Evolutionary conservation across 1,284 basidiomycete genomes (phyloP).

Genomic region (Sphagnurus paluster): DNA sequence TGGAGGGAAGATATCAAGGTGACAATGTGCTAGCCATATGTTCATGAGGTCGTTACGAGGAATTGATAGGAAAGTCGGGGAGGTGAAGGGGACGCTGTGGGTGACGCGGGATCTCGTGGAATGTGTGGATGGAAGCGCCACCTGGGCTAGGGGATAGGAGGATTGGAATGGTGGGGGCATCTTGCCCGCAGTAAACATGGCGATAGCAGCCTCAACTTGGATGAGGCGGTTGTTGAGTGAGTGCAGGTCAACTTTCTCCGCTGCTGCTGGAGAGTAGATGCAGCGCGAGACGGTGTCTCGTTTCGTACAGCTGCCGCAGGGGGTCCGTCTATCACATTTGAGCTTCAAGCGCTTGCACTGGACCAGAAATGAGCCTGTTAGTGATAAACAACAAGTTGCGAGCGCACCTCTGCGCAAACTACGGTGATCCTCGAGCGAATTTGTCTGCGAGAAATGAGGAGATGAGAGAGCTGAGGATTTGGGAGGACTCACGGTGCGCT

Average conservation of each 20-base stretch:
- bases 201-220: slow-evolving; percentile 50
- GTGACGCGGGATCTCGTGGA: slow-evolving; percentile 22
- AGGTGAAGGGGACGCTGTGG: slow-evolving; percentile 30
- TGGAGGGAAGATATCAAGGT: slow-evolving; percentile 17
- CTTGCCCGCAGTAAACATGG: slow-evolving; percentile 47
- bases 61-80: slow-evolving; percentile 53
- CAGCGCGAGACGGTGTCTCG: slow-evolving; percentile 73
- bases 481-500: slow-evolving; percentile 27
- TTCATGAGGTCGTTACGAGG: slow-evolving; percentile 55
- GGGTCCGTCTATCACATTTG: slow-evolving; percentile 74
- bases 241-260: slow-evolving; percentile 82
- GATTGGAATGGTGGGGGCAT: slow-evolving; percentile 37
- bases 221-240: slow-evolving; percentile 77
- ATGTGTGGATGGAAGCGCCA: slow-evolving; percentile 14
- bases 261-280: slow-evolving; percentile 75
- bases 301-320: slow-evolving; percentile 75
- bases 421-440: slow-evolving; percentile 79
- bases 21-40: slow-evolving; percentile 48
- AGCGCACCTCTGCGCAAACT: slow-evolving; percentile 74
- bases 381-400: slow-evolving; percentile 10
- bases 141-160: slow-evolving; percentile 30
- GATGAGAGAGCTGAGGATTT: not conserved
- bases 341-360: slow-evolving; percentile 84
- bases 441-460: slow-evolving; percentile 44
- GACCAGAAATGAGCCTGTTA: slow-evolving; percentile 13